Evolutionary conservation across 192 early-diverging fungal genomes (phyloP).

Genomic region (Chytriomyces hyalinus): DNA sequence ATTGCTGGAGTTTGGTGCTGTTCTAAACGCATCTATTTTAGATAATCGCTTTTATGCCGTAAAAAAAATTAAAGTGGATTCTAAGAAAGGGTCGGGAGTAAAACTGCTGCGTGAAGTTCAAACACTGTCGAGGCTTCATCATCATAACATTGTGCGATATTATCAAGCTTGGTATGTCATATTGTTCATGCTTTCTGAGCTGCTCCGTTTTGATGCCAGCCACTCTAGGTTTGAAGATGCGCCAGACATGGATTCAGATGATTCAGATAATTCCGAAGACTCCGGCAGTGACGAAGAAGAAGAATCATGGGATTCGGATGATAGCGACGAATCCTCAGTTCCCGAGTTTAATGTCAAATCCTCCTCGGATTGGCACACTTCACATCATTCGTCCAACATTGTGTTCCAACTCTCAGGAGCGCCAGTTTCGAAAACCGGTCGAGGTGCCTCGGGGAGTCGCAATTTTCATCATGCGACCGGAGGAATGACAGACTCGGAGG

Average conservation of each 20-base stretch:
- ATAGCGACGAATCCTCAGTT: slow-evolving; percentile 46
- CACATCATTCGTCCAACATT: slow-evolving; percentile 41
- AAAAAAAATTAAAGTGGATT: slow-evolving; percentile 88
- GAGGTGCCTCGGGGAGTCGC: slow-evolving; percentile 4
- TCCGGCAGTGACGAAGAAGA: slow-evolving; percentile 40
- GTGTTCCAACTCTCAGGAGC: slow-evolving; percentile 40
- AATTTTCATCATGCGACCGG: neutral
- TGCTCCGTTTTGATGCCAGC: slow-evolving; percentile 69
- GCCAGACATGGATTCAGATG: slow-evolving; percentile 18
- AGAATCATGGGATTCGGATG: slow-evolving; percentile 50
- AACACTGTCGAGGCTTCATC: slow-evolving; percentile 86
- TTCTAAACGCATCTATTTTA: neutral
- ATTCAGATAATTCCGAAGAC: slow-evolving; percentile 40
- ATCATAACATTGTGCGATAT: slow-evolving; percentile 79
- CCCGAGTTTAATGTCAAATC: slow-evolving; percentile 6
- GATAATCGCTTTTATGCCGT: slow-evolving; percentile 80
- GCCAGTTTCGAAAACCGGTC: neutral
- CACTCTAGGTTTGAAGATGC: slow-evolving; percentile 85
- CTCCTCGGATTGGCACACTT: slow-evolving; percentile 31
- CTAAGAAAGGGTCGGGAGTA: slow-evolving; percentile 74
- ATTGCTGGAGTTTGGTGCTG: slow-evolving; percentile 25
- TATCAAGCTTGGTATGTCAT: slow-evolving; percentile 26
- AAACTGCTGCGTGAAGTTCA: slow-evolving; percentile 90
- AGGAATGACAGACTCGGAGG: neutral
- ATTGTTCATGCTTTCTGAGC: neutral